Evolutionary conservation across 768 basidiomycete species (phyloP).

Genomic region (Agaricus bisporus): DNA sequence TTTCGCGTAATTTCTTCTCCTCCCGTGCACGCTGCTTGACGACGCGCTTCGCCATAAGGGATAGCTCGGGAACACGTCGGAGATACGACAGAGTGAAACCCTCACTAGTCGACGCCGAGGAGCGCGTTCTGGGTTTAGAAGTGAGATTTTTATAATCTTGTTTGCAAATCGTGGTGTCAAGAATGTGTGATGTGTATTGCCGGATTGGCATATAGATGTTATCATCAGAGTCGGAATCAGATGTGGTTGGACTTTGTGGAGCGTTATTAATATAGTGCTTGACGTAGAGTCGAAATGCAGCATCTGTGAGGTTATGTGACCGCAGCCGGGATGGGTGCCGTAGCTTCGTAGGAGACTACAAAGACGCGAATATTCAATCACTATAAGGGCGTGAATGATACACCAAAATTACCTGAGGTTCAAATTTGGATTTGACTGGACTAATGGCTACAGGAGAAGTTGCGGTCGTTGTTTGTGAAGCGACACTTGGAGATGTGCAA

Average conservation of each 20-base stretch:
- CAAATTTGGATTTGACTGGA: constrained; percentile 19
- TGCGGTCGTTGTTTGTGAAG: constrained; percentile 12
- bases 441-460: constrained; percentile 21
- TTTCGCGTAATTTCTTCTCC: constrained; percentile 25
- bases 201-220: background rate
- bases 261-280: constrained; percentile 75
- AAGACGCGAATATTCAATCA: constrained; percentile 12
- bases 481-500: constrained; percentile 4
- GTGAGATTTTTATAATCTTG: constrained; percentile 5
- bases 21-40: constrained; percentile 51
- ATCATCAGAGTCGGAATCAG: constrained; percentile 6
- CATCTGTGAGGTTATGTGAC: constrained; percentile 59
- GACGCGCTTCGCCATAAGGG: constrained; percentile 56
- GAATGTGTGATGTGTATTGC: constrained; percentile 6
- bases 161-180: constrained; percentile 27
- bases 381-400: constrained; percentile 12
- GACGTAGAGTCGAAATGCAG: constrained; percentile 69
- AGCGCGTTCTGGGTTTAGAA: background rate
- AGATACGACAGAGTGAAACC: constrained; percentile 74
- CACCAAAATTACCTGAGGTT: constrained; percentile 6
- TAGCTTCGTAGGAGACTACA: constrained; percentile 39
- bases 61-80: constrained; percentile 70
- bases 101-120: constrained; percentile 11
- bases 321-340: constrained; percentile 71
- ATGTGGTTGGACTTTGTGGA: constrained; percentile 14